Conservation (phyloP, 371 early-diverging fungal species). For the Rhizopus sp. region DNA sequence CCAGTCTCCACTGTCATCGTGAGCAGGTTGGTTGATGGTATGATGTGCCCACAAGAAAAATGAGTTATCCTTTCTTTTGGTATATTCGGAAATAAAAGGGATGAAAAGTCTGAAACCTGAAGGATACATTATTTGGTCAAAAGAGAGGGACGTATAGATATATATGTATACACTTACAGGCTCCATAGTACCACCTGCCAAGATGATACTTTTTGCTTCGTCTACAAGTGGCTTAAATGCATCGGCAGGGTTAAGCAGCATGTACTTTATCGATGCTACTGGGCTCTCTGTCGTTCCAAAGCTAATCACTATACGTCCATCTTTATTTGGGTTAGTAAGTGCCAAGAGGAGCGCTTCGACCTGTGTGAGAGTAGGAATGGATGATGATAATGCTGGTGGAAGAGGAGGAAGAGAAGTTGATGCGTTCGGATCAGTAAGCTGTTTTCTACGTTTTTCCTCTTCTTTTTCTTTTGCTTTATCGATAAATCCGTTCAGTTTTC, state of each 20-base stretch:
- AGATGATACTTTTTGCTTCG: conserved; percentile 81
- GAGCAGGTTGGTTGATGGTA: conserved; percentile 68
- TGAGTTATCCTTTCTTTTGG: conserved; percentile 47
- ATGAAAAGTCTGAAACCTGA: conserved; percentile 47
- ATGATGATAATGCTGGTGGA: conserved; percentile 14
- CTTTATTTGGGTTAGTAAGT: conserved; percentile 63
- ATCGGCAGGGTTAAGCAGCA: conserved; percentile 86
- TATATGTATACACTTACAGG: conserved; percentile 61
- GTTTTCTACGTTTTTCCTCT: conserved; percentile 21
- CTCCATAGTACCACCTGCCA: conserved; percentile 98
- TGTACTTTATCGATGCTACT: conserved; percentile 59
- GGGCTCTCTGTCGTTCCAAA: conserved; percentile 13
- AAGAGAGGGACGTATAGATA: not conserved
- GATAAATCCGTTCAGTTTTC: conserved; percentile 66
- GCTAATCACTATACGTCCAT: conserved; percentile 70
- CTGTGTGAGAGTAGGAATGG: conserved; percentile 50
- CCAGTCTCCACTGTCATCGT: conserved; percentile 66
- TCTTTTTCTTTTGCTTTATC: conserved; percentile 50
- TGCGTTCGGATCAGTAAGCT: conserved; percentile 15
- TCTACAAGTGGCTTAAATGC: conserved; percentile 79
- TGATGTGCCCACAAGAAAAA: conserved; percentile 84
- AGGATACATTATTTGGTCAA: not conserved
- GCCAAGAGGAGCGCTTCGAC: conserved; percentile 63
- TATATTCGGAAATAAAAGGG: conserved; percentile 55
- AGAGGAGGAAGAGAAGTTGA: not conserved